A percentile compares a stretch with the other conserved stretches of the same genome.
phyloP scores from a whole-genome alignment of 2,329 filamentous ascomycete species.

The Fusarium citri region DNA sequence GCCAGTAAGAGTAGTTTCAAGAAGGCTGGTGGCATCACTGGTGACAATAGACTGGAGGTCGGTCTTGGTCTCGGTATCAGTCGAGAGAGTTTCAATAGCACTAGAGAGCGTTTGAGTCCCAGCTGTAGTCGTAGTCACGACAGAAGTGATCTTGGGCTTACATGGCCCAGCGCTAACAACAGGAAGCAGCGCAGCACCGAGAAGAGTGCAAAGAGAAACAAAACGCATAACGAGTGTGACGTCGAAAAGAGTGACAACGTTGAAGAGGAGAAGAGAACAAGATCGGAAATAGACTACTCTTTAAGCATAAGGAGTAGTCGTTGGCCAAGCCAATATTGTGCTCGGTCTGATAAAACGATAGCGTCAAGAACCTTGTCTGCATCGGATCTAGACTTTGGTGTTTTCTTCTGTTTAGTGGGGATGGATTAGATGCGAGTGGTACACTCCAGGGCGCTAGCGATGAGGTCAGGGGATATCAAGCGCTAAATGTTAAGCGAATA shows the following conservation, averaged over 20 bases:
- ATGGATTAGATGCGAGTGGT: accelerated
- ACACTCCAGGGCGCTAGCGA: neutral
- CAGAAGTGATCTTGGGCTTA: neutral
- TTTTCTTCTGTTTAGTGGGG: neutral
- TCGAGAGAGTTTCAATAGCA: too few relatives aligned
- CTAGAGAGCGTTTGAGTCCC: neutral
- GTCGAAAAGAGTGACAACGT: neutral
- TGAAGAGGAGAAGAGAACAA: neutral
- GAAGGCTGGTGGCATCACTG: neutral
- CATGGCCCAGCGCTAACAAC: conserved; percentile 3
- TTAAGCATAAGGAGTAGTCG: neutral
- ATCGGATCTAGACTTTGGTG: neutral
- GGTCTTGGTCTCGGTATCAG: neutral
- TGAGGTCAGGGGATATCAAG: too few relatives aligned
- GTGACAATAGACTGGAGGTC: neutral
- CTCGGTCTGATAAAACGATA: conserved; percentile 5
- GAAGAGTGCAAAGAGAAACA: conserved; percentile 16
- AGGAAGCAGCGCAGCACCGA: conserved; percentile 20
- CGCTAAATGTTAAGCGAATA: neutral
- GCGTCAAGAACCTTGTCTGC: neutral
- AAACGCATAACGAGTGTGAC: conserved; percentile 37
- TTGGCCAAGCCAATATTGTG: neutral
- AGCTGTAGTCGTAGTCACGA: accelerated
- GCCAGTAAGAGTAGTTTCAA: neutral
- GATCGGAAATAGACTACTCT: too few relatives aligned